Conservation (phyloP, 495 filamentous ascomycete genomes). For the Bryoglossum gracile region DNA sequence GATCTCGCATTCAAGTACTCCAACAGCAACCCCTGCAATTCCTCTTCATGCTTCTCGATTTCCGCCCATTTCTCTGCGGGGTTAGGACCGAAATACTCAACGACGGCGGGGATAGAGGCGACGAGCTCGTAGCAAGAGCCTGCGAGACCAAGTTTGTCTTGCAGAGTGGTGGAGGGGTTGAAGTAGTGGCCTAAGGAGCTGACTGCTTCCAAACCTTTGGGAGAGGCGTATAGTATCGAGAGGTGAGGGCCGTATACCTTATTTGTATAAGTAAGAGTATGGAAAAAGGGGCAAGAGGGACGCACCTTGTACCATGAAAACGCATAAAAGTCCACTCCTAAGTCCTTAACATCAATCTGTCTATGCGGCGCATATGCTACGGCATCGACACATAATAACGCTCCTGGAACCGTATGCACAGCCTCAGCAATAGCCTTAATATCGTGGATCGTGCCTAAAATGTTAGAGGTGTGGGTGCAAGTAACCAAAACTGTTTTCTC, state of each 20-base stretch:
- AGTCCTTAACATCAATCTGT: constrained; percentile 52
- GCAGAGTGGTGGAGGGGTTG: constrained; percentile 48
- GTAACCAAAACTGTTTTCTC: constrained; percentile 55
- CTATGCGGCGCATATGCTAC: constrained; percentile 68
- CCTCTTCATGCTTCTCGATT: constrained; percentile 52
- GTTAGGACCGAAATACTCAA: constrained; percentile 44
- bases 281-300: neutral
- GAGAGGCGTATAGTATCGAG: constrained; percentile 55
- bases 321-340: constrained; percentile 68
- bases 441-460: constrained; percentile 62
- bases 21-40: constrained; percentile 50
- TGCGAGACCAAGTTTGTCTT: constrained; percentile 57
- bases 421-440: constrained; percentile 46
- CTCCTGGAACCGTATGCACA: constrained; percentile 41
- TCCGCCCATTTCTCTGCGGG: constrained; percentile 36
- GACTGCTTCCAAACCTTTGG: constrained; percentile 40
- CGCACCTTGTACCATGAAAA: constrained; percentile 66
- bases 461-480: constrained; percentile 63
- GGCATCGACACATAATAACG: constrained; percentile 47
- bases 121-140: constrained; percentile 61
- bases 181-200: constrained; percentile 59
- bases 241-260: constrained; percentile 66
- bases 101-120: constrained; percentile 47
- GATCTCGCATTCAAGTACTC: constrained; percentile 40
- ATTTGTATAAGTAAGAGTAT: constrained; percentile 1